These are phyloP conservation scores for Fusarium tanahbumbuense DNA, from an alignment of 2,329 filamentous ascomycete genomes.

Conservation along the genomic window DNA sequence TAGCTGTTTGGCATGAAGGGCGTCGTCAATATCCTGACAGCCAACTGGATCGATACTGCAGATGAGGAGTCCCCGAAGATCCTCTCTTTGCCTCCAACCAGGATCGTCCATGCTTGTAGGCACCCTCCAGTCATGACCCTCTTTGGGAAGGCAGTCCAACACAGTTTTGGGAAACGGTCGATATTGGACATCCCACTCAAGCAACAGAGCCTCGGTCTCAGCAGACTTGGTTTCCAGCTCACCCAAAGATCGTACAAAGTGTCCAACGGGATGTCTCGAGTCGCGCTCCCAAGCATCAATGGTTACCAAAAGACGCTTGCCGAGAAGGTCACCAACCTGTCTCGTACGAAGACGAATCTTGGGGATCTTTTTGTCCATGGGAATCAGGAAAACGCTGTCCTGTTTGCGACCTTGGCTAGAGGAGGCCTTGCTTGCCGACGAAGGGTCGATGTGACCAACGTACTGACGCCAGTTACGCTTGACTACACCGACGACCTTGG, in stretches of 20 bases:
- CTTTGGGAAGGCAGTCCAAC: slow-evolving; percentile 87
- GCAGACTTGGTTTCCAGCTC: slow-evolving; percentile 97
- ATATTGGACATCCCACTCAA: slow-evolving; percentile 98
- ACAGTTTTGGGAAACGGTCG: slow-evolving; percentile 96
- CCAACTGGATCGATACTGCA: slow-evolving; percentile 98
- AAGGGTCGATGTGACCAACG: slow-evolving; percentile 92
- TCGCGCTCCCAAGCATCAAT: slow-evolving; percentile 97
- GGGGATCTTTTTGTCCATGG: slow-evolving; percentile 97
- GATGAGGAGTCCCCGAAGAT: slow-evolving; percentile 86
- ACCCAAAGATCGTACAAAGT: slow-evolving; percentile 92
- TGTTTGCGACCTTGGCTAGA: slow-evolving; percentile 83
- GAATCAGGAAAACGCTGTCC: slow-evolving; percentile 93
- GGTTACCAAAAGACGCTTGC: slow-evolving; percentile 90
- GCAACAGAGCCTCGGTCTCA: slow-evolving; percentile 91
- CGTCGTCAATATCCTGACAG: slow-evolving; percentile 98
- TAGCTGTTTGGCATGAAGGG: slow-evolving; percentile 84
- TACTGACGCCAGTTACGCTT: slow-evolving; percentile 99
- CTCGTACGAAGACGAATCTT: slow-evolving; percentile 94
- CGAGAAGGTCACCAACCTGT: slow-evolving; percentile 87
- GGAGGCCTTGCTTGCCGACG: slow-evolving; percentile 78
- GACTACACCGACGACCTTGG: slow-evolving; percentile 89
- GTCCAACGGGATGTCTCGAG: slow-evolving; percentile 90
- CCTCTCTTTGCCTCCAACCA: slow-evolving; percentile 86
- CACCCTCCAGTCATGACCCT: slow-evolving; percentile 95
- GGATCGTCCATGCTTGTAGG: slow-evolving; percentile 82